Conservation (phyloP, 352 stramenopile species). For the Phytopythium aichiense region DNA sequence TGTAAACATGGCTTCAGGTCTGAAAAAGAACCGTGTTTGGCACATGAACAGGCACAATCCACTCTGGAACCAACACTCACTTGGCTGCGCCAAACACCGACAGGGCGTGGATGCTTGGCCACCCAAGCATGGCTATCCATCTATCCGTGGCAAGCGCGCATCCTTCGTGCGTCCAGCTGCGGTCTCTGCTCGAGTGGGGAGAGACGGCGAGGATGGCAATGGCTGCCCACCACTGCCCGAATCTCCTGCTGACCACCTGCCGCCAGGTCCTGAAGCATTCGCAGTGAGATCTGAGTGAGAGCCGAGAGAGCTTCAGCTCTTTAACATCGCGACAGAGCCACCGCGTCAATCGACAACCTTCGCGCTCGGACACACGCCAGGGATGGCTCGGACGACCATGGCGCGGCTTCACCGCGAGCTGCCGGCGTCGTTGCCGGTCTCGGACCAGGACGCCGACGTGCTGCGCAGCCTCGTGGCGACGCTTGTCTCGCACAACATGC, state of each 20-base stretch:
- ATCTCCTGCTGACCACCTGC: not conserved
- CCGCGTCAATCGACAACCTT: not conserved
- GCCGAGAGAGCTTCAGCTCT: no score
- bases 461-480: constrained; percentile 21
- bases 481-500: constrained; percentile 23
- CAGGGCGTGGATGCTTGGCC: no score
- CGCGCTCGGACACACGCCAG: not conserved
- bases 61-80: no score
- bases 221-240: not conserved
- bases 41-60: no score
- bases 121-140: no score
- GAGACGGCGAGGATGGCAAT: not conserved
- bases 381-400: not conserved
- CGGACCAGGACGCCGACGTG: constrained; percentile 15
- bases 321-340: not conserved
- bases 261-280: not conserved
- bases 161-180: not conserved
- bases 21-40: no score
- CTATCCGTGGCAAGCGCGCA: not conserved
- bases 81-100: no score
- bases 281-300: not conserved
- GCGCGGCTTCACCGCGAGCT: constrained; percentile 7
- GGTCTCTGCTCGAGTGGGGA: not conserved
- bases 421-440: constrained; percentile 19
- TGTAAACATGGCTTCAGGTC: no score